A percentile compares a stretch with the other conserved stretches of the same genome.
These are phyloP conservation scores for Amylostereum areolatum DNA, from an alignment of 1,284 basidiomycete species.

Conservation along the genomic window DNA sequence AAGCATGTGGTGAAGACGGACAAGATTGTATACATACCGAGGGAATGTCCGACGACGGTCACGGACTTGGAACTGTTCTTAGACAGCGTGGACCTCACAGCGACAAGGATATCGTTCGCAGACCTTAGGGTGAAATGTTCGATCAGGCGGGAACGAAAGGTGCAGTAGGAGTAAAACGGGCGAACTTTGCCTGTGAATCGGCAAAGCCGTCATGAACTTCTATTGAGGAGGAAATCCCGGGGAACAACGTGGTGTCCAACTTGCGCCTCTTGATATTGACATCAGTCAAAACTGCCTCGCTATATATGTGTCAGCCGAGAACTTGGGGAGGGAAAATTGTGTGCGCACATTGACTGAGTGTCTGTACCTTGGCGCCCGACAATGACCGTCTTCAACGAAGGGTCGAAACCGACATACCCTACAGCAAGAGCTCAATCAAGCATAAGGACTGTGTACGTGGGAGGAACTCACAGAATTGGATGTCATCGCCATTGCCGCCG, in stretches of 20 bases:
- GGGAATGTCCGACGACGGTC: slow-evolving; percentile 33
- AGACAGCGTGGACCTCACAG: slow-evolving; percentile 28
- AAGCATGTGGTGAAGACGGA: not conserved
- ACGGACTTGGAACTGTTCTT: slow-evolving; percentile 23
- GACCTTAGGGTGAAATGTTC: slow-evolving; percentile 17
- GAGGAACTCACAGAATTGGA: slow-evolving; percentile 39
- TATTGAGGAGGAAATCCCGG: slow-evolving; percentile 41
- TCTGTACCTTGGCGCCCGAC: slow-evolving; percentile 52
- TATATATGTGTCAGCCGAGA: slow-evolving; percentile 19
- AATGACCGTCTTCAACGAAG: slow-evolving; percentile 34
- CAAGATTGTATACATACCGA: slow-evolving; percentile 21
- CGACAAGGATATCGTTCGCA: slow-evolving; percentile 27
- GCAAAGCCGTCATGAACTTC: slow-evolving; percentile 55
- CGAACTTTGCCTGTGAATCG: slow-evolving; percentile 44
- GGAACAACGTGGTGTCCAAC: slow-evolving; percentile 48
- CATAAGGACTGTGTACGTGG: not conserved
- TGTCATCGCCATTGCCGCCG: slow-evolving; percentile 49
- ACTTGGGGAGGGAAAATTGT: not conserved
- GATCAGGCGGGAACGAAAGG: not conserved
- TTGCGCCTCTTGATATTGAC: slow-evolving; percentile 33
- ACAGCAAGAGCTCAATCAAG: not conserved
- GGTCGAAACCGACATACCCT: slow-evolving; percentile 44
- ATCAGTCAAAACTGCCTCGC: slow-evolving; percentile 48
- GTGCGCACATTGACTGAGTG: slow-evolving; percentile 6
- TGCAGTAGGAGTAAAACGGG: not conserved